Percentiles rank a stretch among this genome's conserved stretches.
Conservation (phyloP, 148 eudicot species). For the Vaccinium corymbosum region DNA sequence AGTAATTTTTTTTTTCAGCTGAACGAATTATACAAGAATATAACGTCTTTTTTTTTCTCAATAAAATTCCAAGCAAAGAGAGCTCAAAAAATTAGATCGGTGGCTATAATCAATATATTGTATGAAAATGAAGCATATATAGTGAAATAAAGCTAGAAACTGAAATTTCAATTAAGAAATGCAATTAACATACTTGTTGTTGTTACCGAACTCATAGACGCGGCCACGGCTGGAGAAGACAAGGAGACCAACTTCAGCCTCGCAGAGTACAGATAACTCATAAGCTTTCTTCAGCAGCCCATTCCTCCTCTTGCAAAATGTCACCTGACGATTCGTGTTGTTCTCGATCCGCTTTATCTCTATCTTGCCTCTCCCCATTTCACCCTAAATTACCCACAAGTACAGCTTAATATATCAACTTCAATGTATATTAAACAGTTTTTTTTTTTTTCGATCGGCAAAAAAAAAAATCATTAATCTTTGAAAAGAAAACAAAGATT, state of each 20-base stretch:
- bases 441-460: too few species aligned
- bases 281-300: conserved; percentile 46
- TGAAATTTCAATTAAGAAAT: background rate
- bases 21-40: too few species aligned
- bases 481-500: too few species aligned
- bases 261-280: conserved; percentile 40
- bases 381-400: background rate
- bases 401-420: background rate
- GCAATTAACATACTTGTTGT: conserved; percentile 15
- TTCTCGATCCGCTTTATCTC: conserved; percentile 47
- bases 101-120: too few species aligned
- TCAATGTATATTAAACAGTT: background rate
- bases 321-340: conserved; percentile 40
- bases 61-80: too few species aligned
- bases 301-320: conserved; percentile 43
- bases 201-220: conserved; percentile 35
- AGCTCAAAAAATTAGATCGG: too few species aligned
- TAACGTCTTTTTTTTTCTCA: too few species aligned
- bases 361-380: conserved; percentile 23
- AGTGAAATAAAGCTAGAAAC: too few species aligned
- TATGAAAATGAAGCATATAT: too few species aligned
- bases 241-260: conserved; percentile 38
- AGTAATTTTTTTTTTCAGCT: too few species aligned
- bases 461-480: too few species aligned
- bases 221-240: conserved; percentile 46